These are phyloP conservation scores for Aureobasidium namibiae DNA, from an alignment of 2,329 filamentous ascomycete species.

Conservation along the genomic window DNA sequence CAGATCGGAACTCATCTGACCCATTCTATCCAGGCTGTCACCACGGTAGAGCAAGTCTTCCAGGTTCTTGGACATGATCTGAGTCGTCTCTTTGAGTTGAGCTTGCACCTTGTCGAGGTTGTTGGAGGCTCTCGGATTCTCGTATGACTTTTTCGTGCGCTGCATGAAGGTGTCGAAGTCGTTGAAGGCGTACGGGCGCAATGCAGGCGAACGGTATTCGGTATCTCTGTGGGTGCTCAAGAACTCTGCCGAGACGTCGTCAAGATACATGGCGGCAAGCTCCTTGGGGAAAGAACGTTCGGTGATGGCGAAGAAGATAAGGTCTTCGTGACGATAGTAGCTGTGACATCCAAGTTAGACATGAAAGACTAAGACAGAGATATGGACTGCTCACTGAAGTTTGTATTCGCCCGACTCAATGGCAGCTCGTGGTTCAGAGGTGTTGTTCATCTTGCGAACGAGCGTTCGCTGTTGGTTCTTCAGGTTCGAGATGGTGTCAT, in stretches of 20 bases:
- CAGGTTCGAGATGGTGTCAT: conserved; percentile 72
- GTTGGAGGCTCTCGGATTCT: conserved; percentile 80
- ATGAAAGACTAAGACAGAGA: not conserved
- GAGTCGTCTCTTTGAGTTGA: conserved; percentile 93
- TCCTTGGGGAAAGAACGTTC: conserved; percentile 93
- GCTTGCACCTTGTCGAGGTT: conserved; percentile 95
- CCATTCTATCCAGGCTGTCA: conserved; percentile 93
- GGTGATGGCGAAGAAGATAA: conserved; percentile 91
- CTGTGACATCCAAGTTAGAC: conserved; percentile 36
- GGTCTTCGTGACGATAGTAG: conserved; percentile 74
- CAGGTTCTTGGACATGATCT: conserved; percentile 99
- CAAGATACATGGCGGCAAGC: conserved; percentile 95
- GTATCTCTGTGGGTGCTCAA: conserved; percentile 67
- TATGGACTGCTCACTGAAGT: conserved; percentile 61
- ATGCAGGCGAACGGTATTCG: conserved; percentile 64
- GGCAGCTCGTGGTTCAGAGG: conserved; percentile 80
- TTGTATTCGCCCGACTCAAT: conserved; percentile 81
- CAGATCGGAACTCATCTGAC: conserved; percentile 79
- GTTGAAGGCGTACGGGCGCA: conserved; percentile 92
- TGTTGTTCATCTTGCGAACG: conserved; percentile 77
- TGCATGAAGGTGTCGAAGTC: conserved; percentile 97
- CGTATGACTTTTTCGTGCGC: conserved; percentile 87
- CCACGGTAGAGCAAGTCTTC: conserved; percentile 94
- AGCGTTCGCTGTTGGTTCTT: conserved; percentile 88
- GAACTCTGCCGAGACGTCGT: conserved; percentile 87